Evolutionary conservation across 306 rosid genomes (phyloP).

Genomic region (Citrullus amarus): DNA sequence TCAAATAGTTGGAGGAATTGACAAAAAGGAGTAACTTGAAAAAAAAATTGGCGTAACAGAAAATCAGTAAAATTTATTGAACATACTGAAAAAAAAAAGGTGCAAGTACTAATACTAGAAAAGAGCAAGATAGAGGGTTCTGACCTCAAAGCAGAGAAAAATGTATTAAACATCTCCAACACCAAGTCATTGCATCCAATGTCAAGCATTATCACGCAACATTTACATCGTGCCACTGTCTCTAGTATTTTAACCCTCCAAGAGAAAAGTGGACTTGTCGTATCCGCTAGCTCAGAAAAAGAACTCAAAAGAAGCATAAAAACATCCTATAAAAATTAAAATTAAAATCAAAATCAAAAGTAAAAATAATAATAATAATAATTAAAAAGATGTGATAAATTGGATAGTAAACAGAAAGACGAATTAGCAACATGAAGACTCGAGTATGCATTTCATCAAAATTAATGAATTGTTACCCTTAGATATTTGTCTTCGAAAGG

Average conservation of each 20-base stretch:
- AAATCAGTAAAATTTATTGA: not conserved
- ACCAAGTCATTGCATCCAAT: constrained; percentile 55
- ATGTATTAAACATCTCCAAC: constrained; percentile 52
- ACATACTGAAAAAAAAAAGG: not conserved
- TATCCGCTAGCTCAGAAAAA: constrained; percentile 68
- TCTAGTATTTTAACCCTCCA: constrained; percentile 75
- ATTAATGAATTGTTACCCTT: constrained; percentile 34
- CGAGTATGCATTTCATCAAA: not conserved
- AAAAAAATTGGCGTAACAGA: not conserved
- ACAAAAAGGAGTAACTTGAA: not conserved
- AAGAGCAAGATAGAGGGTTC: constrained; percentile 11
- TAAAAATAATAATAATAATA: no score
- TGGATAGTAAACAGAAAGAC: not conserved
- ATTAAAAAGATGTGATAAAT: constrained; percentile 6
- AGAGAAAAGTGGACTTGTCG: constrained; percentile 44
- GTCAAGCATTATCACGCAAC: constrained; percentile 81
- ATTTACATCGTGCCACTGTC: constrained; percentile 60
- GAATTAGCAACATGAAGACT: not conserved
- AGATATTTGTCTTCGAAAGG: constrained; percentile 61
- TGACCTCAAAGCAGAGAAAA: constrained; percentile 80
- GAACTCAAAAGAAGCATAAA: constrained; percentile 53
- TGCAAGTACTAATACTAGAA: not conserved
- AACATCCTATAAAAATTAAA: constrained; percentile 36
- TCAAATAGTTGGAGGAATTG: not conserved
- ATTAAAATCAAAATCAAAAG: no score